Conservation (phyloP, 768 basidiomycete genomes). For the Leccinum boreale region DNA sequence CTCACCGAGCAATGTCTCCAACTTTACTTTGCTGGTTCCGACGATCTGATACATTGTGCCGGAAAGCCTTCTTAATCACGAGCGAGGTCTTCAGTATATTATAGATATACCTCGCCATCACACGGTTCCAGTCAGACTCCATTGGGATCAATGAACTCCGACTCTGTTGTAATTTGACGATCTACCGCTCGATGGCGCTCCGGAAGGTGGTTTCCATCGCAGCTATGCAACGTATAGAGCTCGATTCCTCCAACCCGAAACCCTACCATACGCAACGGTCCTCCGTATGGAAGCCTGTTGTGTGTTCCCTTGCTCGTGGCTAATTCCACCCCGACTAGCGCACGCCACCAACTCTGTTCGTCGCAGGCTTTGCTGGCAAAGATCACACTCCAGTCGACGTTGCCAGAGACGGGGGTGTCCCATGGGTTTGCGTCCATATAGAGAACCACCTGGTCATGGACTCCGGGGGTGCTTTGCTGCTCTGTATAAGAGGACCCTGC, state of each 20-base stretch:
- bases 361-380: conserved; percentile 1
- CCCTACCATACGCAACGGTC: background rate
- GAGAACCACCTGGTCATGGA: background rate
- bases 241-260: too few relatives aligned
- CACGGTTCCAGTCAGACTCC: background rate
- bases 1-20: background rate
- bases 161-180: background rate
- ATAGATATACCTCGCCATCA: too few relatives aligned
- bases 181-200: background rate
- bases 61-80: background rate
- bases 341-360: background rate
- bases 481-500: conserved; percentile 8
- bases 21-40: background rate
- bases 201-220: background rate
- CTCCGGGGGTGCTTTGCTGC: background rate
- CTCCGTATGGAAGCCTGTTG: background rate
- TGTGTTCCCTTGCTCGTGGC: background rate
- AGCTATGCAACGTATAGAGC: background rate
- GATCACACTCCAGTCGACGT: background rate
- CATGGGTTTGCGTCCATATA: background rate
- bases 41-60: background rate
- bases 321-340: background rate
- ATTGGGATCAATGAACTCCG: background rate
- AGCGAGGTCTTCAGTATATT: background rate
- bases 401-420: background rate